Percentiles rank a stretch among this genome's conserved stretches.
phyloP scores from a whole-genome alignment of 306 rosid species.

The Vigna hirtella region DNA sequence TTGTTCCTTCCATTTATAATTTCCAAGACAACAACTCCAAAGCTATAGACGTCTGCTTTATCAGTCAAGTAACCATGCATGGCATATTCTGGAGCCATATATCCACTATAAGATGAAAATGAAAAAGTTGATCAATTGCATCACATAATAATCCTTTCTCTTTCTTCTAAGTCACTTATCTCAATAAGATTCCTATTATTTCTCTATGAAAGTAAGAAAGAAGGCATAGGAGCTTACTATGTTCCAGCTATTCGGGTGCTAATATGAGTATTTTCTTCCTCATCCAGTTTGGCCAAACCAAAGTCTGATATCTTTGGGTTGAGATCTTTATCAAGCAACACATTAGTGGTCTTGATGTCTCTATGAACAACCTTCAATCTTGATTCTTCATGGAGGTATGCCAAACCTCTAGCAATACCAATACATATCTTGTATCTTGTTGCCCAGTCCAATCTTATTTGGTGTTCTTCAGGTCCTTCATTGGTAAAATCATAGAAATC shows the following conservation, averaged over 20 bases:
- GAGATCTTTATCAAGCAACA: constrained; percentile 65
- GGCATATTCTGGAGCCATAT: constrained; percentile 70
- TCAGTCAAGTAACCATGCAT: constrained; percentile 76
- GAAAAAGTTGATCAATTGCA: not conserved
- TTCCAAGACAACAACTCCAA: constrained; percentile 69
- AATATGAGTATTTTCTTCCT: constrained; percentile 69
- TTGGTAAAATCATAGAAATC: constrained; percentile 17
- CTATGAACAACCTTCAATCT: constrained; percentile 72
- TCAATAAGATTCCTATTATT: no score
- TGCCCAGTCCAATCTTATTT: constrained; percentile 59
- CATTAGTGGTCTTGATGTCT: constrained; percentile 74
- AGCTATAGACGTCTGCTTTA: constrained; percentile 82
- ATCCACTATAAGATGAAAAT: constrained; percentile 47
- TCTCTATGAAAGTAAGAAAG: not conserved
- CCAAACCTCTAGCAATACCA: constrained; percentile 71
- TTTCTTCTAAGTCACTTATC: no score
- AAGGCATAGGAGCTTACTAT: constrained; percentile 45
- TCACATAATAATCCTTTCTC: no score
- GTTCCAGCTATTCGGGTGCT: constrained; percentile 74
- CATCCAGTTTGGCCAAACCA: constrained; percentile 76
- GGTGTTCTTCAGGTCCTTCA: constrained; percentile 43
- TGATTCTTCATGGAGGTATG: constrained; percentile 85
- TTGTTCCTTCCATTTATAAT: constrained; percentile 66
- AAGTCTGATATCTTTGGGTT: constrained; percentile 71
- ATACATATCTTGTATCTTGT: constrained; percentile 68